Percentiles rank a stretch among this genome's conserved stretches.
Evolutionary conservation across 169 alveolate genomes (phyloP).

Genomic region (Plasmodium yoelii): DNA sequence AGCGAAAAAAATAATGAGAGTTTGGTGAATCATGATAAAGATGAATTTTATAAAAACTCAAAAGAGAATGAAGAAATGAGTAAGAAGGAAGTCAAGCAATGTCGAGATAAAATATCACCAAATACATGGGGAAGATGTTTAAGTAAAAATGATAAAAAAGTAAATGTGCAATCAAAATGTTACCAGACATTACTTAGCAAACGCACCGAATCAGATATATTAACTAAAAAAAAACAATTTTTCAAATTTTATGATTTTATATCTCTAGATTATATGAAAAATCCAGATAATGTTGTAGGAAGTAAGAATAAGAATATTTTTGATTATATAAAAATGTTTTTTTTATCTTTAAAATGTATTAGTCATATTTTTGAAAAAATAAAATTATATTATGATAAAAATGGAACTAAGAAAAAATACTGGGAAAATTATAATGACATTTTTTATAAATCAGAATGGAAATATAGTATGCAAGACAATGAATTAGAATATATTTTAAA

Average conservation of each 20-base stretch:
- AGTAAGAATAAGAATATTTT: slow-evolving; percentile 16
- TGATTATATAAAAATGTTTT: slow-evolving; percentile 1
- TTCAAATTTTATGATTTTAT: slow-evolving; percentile 34
- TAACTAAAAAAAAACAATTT: slow-evolving; percentile 8
- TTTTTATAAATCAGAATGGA: slow-evolving; percentile 56
- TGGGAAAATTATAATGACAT: slow-evolving; percentile 46
- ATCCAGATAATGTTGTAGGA: slow-evolving; percentile 6
- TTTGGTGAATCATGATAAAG: no score
- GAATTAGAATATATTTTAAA: slow-evolving; percentile 65
- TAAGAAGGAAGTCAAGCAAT: no score
- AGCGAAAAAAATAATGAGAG: no score
- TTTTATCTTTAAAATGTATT: slow-evolving; percentile 17
- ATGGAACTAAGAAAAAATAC: slow-evolving; percentile 11
- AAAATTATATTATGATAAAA: slow-evolving; percentile 5
- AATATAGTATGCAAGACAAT: slow-evolving; percentile 27
- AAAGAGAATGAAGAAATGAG: no score
- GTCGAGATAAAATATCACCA: no score
- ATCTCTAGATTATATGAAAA: slow-evolving; percentile 16
- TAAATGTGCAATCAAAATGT: no score
- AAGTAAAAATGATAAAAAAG: no score
- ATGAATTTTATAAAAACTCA: no score
- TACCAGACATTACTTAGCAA: no score
- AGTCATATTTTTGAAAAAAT: slow-evolving; percentile 9
- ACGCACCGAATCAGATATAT: slow-evolving; percentile 10
- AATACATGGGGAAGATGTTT: no score